Evolutionary conservation across 106 monocot species (phyloP).

Genomic region (Narthecium ossifragum): DNA sequence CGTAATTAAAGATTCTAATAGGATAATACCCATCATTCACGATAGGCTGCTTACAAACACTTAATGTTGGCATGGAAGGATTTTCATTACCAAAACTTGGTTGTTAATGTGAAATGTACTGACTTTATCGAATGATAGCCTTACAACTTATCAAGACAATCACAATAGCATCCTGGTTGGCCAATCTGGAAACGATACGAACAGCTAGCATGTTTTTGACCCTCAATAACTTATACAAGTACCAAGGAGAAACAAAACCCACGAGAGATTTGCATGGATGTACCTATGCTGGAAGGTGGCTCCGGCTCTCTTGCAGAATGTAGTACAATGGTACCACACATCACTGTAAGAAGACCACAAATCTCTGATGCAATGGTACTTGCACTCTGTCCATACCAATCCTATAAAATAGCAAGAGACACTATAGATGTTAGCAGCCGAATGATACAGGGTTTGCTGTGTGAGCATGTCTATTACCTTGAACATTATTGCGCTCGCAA

Average conservation of each 20-base stretch:
- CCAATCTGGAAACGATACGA: neutral
- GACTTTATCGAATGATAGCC: neutral
- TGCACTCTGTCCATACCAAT: constrained; percentile 82
- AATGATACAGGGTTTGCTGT: neutral
- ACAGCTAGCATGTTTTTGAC: neutral
- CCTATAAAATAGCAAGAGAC: constrained; percentile 29
- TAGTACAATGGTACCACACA: constrained; percentile 72
- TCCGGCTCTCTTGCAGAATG: constrained; percentile 83
- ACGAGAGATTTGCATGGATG: neutral
- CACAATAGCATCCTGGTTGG: too few species aligned
- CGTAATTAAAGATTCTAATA: too few species aligned
- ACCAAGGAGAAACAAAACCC: neutral
- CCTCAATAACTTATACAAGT: too few species aligned
- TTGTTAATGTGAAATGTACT: neutral
- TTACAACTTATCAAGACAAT: too few species aligned
- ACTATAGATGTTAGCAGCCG: neutral
- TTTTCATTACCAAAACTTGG: too few species aligned
- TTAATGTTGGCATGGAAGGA: too few species aligned
- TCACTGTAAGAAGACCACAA: constrained; percentile 81
- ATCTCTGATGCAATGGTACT: constrained; percentile 80
- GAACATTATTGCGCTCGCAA: constrained; percentile 94
- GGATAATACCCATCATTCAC: too few species aligned
- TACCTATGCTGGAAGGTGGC: constrained; percentile 36
- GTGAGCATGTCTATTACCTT: constrained; percentile 34
- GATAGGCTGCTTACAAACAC: too few species aligned